Base-by-base conservation (phyloP, 164 flowering plant species). In the Berberis vulgaris region DNA sequence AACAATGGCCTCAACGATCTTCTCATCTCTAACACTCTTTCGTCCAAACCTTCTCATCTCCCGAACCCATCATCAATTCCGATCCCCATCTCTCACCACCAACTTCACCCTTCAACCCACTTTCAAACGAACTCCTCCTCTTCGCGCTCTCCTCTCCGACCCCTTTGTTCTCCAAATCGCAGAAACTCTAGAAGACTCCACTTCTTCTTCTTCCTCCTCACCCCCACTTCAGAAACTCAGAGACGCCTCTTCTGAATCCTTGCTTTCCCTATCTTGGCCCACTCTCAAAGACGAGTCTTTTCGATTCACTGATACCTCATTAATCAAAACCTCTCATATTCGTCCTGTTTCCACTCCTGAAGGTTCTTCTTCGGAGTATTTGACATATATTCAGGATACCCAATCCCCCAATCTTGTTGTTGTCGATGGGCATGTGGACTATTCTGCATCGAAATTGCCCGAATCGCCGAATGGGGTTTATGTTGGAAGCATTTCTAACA, bases 121-220 rank as follows among this genome's bases (percentile, higher is more conserved):
- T 26, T 26, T 26, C 26, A 26, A 26, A 52, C 54, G 11, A 52
- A 39, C 64, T 4, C 12, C 57, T 39, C 45, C 4, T 45, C 41
- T 7, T 59, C 46, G 54, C 6, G 41, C 67, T n/a, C 71, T 72
- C 6, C 83, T 85, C 69, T 84, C 94, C 2, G 97, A 93, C 78
- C 94, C 87, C 1, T 77, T 83, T 69, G 98, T 89, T n/a, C 85
- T 93, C 54, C 80, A 83, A 69, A 63, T 93, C 4, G 98, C 98
- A 0, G 97, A 90, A 72, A 79, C 84, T 56, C 80, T 93, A 4
- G 98, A 93, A 71, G 98, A 90, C 63, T 85, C 94, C 40, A 1
- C 65, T 71, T 6, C 52, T 38, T 39, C 73, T 10, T 45, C 77
- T 43, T 57, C 75, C 56, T 79, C 12, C 63, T 55, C 83, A 3